Conservation (phyloP, 177 flowering plant species). For the Telopea speciosissima region DNA sequence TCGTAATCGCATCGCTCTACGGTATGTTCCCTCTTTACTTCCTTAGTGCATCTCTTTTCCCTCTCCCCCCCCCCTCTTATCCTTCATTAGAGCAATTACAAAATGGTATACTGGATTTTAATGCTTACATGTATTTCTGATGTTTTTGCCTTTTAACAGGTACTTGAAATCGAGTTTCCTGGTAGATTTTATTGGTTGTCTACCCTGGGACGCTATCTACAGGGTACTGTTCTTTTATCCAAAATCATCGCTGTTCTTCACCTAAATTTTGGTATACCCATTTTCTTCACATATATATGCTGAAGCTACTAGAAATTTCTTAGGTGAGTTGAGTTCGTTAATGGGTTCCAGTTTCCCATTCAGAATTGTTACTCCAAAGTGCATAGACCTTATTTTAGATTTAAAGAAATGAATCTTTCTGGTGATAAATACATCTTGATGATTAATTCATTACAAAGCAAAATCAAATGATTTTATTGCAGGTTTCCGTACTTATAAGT, state of each 20-base stretch:
- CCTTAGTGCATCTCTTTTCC: background rate
- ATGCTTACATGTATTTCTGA: background rate
- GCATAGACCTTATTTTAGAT: no score
- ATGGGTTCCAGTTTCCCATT: background rate
- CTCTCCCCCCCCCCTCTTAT: background rate
- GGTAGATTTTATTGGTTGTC: conserved; percentile 56
- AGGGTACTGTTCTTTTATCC: conserved; percentile 27
- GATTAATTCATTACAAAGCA: background rate
- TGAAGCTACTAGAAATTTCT: background rate
- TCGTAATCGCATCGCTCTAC: conserved; percentile 44
- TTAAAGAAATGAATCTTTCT: no score
- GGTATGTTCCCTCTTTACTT: conserved; percentile 25
- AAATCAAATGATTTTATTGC: background rate
- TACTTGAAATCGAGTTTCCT: conserved; percentile 58
- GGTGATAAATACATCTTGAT: no score
- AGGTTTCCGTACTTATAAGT: background rate
- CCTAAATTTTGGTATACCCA: background rate
- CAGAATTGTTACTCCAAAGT: background rate
- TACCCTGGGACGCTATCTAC: conserved; percentile 71
- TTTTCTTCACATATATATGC: background rate
- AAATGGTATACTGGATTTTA: background rate
- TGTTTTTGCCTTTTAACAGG: conserved; percentile 24
- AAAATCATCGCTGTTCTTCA: background rate
- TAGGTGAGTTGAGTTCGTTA: background rate
- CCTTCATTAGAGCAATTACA: background rate